phyloP scores from a whole-genome alignment of 306 rosid species.

The Luffa acutangula region DNA sequence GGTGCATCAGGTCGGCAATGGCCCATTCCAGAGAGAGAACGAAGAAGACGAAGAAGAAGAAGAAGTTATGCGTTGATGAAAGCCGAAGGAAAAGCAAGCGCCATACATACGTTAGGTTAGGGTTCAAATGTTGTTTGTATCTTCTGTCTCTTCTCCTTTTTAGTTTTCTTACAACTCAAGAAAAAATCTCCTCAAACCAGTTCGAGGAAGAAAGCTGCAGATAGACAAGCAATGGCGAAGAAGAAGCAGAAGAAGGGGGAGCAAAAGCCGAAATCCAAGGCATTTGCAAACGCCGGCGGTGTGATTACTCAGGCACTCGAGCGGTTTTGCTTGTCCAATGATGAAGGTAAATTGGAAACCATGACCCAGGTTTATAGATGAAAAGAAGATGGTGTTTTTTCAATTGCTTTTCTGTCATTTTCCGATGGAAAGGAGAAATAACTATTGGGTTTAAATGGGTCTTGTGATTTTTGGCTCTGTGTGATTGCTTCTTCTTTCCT shows the following conservation, averaged over 20 bases:
- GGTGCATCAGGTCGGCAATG: not conserved
- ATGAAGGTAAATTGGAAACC: conserved; percentile 30
- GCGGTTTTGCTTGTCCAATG: conserved; percentile 28
- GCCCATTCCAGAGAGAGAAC: not conserved
- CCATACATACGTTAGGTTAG: not conserved
- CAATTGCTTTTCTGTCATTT: not conserved
- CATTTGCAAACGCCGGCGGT: conserved; percentile 21
- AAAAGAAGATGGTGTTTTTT: not conserved
- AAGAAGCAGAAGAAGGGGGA: conserved; percentile 15
- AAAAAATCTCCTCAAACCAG: not conserved
- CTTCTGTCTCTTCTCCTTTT: not conserved
- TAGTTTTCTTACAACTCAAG: not conserved
- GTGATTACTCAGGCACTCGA: conserved; percentile 20
- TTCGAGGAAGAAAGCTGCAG: not conserved
- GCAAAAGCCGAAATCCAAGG: conserved; percentile 1
- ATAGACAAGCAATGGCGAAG: conserved; percentile 8
- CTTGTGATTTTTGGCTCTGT: not conserved
- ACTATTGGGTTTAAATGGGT: not conserved
- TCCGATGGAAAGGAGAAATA: not conserved
- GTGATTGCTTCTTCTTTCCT: not conserved
- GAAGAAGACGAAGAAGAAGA: not conserved
- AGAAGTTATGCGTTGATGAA: not conserved
- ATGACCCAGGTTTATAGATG: not conserved
- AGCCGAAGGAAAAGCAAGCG: not conserved
- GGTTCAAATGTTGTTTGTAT: not conserved